Evolutionary conservation across 345 rosid genomes (phyloP), one percentile per base, ranked within the genome.

Genomic region (Linum tenue): DNA sequence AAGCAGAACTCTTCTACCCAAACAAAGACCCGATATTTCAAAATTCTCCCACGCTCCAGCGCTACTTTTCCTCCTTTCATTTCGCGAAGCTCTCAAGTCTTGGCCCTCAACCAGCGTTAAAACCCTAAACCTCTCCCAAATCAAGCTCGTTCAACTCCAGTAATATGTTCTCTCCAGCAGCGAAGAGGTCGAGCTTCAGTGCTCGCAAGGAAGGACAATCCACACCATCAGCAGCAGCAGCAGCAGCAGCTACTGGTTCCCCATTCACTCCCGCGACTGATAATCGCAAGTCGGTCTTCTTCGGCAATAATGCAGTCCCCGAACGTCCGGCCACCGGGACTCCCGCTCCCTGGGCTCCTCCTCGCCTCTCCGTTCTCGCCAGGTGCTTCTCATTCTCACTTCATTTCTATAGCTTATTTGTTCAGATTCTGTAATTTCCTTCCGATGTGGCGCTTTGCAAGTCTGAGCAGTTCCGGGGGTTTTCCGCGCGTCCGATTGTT

Each of bases 321-420:
- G 78, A 81, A 69, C 89, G 89, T 11, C 96, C 96, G 7, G 57
- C 22, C 73, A 80, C 92, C 31, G 97, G 98, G 17, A 88, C 97
- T 69, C 95, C 97, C 2, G 90, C 90, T 53, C 94, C 98, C 59
- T 90, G 96, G 97, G 94, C 87, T 55, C 83, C 86, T 50, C 84
- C 95, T 64, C 96, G 89, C 73, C 75, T 92, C 39, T 92, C 97
- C 15, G 89, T 88, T 70, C 92, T 92, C 55, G 92, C 98, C 68
- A 81, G 97, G 98, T 92, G 72, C 36, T 63, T 63, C 9, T 31
- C 10, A 5, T 58, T 15, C 31, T 22, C 31, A 22, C 31, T 22
- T 22, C 31, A 22, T 22, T 22, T 22, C 31, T 22, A 22, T 0
- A 0, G 31, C 31, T 22, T 22, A 22, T 22, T 22, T 0, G 53